Evolutionary conservation across 805 yeast genomes (phyloP).

Genomic region (Brettanomyces anomalus): DNA sequence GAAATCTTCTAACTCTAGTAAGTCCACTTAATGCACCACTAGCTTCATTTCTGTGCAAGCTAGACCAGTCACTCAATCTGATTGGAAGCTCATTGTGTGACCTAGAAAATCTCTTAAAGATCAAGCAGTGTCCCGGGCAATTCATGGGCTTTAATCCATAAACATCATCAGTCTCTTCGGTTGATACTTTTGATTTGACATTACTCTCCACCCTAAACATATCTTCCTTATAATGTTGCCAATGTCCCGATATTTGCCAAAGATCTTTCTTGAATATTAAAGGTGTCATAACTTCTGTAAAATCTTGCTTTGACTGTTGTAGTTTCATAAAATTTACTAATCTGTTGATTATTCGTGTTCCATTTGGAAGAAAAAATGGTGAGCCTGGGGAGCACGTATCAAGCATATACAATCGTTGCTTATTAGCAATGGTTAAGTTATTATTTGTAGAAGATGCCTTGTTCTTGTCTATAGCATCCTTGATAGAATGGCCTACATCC

Average conservation of each 20-base stretch:
- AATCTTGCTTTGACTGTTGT: constrained; percentile 75
- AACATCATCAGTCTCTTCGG: constrained; percentile 28
- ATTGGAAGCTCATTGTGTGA: constrained; percentile 84
- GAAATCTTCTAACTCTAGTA: constrained; percentile 89
- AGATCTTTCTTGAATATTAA: constrained; percentile 71
- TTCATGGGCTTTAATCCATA: constrained; percentile 68
- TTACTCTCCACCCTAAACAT: constrained; percentile 82
- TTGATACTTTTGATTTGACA: constrained; percentile 26
- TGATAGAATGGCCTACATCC: too few relatives aligned
- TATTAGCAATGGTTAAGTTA: constrained; percentile 39
- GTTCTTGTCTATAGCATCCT: too few relatives aligned
- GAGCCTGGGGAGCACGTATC: constrained; percentile 87
- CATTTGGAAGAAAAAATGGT: constrained; percentile 86
- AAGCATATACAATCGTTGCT: constrained; percentile 70
- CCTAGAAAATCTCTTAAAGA: constrained; percentile 66
- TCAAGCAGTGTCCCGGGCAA: constrained; percentile 65
- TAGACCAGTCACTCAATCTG: constrained; percentile 79
- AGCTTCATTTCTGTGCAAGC: constrained; percentile 89
- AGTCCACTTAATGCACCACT: constrained; percentile 90
- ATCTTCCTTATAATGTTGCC: constrained; percentile 90
- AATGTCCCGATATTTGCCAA: constrained; percentile 92
- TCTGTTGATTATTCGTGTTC: constrained; percentile 77
- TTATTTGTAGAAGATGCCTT: constrained; percentile 21
- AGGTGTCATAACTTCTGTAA: constrained; percentile 89
- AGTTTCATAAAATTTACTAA: constrained; percentile 74